Evolutionary conservation across 2,329 filamentous ascomycete species (phyloP).

Genomic region (Plectosphaerella cucumerina): DNA sequence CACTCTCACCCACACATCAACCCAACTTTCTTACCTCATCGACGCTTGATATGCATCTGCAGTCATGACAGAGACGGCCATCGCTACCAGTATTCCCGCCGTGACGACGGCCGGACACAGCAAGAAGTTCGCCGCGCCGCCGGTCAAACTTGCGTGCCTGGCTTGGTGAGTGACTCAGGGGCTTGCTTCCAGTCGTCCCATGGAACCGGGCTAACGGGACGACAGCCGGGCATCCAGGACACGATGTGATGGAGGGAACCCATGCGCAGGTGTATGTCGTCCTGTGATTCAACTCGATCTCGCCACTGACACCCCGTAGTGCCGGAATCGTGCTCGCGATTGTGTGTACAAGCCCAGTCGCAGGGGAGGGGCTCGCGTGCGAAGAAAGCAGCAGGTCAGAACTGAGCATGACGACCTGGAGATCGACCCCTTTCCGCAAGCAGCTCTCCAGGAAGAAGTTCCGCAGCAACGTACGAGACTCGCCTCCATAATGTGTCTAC

Average conservation of each 20-base stretch:
- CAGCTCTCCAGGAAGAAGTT: slow-evolving; percentile 16
- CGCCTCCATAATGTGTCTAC: slow-evolving; percentile 6
- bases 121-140: slow-evolving; percentile 41
- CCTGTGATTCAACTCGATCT: neutral
- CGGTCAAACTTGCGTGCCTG: slow-evolving; percentile 46
- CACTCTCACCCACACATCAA: neutral
- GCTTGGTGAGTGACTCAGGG: slow-evolving; percentile 38
- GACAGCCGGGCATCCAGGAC: slow-evolving; percentile 39
- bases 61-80: neutral
- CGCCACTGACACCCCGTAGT: slow-evolving; percentile 23
- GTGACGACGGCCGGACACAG: slow-evolving; percentile 10
- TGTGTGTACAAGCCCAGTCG: slow-evolving; percentile 39
- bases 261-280: slow-evolving; percentile 36
- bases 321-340: slow-evolving; percentile 32
- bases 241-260: slow-evolving; percentile 40
- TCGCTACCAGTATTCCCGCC: neutral
- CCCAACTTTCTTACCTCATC: neutral
- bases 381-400: slow-evolving; percentile 27
- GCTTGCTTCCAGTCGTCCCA: neutral
- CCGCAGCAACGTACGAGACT: slow-evolving; percentile 26
- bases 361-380: slow-evolving; percentile 37
- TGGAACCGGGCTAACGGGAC: neutral
- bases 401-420: slow-evolving; percentile 11
- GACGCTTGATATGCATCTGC: neutral
- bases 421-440: slow-evolving; percentile 16